phyloP scores from a whole-genome alignment of 352 stramenopile genomes.

The Pythium phragmiticola region DNA sequence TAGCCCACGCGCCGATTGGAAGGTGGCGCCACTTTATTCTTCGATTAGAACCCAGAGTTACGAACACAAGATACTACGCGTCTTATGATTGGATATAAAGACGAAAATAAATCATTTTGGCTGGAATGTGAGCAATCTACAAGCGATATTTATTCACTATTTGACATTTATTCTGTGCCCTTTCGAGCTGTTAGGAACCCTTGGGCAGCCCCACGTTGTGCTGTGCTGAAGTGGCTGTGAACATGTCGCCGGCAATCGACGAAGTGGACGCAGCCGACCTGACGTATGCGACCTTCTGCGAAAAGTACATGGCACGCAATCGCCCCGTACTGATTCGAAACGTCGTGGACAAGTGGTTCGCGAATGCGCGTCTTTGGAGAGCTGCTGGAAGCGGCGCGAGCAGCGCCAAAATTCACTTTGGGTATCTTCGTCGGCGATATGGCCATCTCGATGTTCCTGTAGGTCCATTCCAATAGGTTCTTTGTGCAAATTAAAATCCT shows the following conservation, averaged over 20 bases:
- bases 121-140: neutral
- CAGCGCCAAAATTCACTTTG: conserved; percentile 37
- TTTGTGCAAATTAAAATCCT: neutral
- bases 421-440: conserved; percentile 41
- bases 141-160: neutral
- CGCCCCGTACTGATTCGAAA: conserved; percentile 68
- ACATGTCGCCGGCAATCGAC: conserved; percentile 39
- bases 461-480: neutral
- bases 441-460: conserved; percentile 59
- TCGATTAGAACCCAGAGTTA: conserved; percentile 4
- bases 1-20: neutral
- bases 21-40: neutral
- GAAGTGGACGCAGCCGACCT: conserved; percentile 51
- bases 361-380: conserved; percentile 23
- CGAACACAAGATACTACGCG: neutral
- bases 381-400: neutral
- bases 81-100: neutral
- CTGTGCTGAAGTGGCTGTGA: neutral
- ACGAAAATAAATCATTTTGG: neutral
- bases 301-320: conserved; percentile 68
- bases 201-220: neutral
- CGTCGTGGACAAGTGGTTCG: conserved; percentile 42
- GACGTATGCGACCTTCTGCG: conserved; percentile 71
- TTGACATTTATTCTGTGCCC: neutral
- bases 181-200: neutral